Evolutionary conservation across 805 yeast genomes (phyloP).

Genomic region (Candida adriatica): DNA sequence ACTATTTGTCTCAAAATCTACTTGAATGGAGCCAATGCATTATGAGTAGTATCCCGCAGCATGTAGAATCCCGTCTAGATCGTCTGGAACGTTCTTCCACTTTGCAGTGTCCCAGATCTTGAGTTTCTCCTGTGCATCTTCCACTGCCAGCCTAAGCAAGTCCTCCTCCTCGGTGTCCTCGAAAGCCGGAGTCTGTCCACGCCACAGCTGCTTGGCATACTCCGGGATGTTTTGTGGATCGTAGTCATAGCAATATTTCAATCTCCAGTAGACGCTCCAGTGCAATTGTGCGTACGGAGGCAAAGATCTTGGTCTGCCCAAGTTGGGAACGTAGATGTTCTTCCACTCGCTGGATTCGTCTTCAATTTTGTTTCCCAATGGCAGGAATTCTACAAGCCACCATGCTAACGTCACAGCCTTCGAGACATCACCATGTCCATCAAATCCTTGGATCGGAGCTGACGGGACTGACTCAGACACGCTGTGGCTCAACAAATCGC

Average conservation of each 20-base stretch:
- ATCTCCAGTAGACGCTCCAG: slow-evolving; percentile 59
- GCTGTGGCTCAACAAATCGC: slow-evolving; percentile 12
- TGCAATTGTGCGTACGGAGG: slow-evolving; percentile 44
- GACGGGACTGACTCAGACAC: no score
- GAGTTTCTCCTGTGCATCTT: slow-evolving; percentile 15
- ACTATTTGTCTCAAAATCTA: no score
- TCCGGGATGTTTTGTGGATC: slow-evolving; percentile 38
- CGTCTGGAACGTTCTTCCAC: slow-evolving; percentile 32
- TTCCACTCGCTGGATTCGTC: slow-evolving; percentile 43
- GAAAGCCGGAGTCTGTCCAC: slow-evolving; percentile 10
- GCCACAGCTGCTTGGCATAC: slow-evolving; percentile 23
- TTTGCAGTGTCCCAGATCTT: slow-evolving; percentile 22
- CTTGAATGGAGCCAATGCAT: no score
- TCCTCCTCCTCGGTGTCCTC: slow-evolving; percentile 6
- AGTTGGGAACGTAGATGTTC: slow-evolving; percentile 43
- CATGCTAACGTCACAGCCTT: slow-evolving; percentile 32
- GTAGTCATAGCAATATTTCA: slow-evolving; percentile 39
- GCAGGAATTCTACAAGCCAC: slow-evolving; percentile 62
- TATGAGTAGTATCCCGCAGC: slow-evolving; percentile 6
- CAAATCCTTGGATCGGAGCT: slow-evolving; percentile 24
- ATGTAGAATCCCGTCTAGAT: slow-evolving; percentile 16
- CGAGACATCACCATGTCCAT: slow-evolving; percentile 32
- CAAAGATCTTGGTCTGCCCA: slow-evolving; percentile 45
- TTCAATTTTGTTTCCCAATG: slow-evolving; percentile 47
- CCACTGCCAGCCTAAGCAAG: slow-evolving; percentile 6